A percentile compares a stretch with the other conserved stretches of the same genome.
These are phyloP conservation scores for Trichophaea hybrida DNA, from an alignment of 2,329 filamentous ascomycete species.

Conservation along the genomic window DNA sequence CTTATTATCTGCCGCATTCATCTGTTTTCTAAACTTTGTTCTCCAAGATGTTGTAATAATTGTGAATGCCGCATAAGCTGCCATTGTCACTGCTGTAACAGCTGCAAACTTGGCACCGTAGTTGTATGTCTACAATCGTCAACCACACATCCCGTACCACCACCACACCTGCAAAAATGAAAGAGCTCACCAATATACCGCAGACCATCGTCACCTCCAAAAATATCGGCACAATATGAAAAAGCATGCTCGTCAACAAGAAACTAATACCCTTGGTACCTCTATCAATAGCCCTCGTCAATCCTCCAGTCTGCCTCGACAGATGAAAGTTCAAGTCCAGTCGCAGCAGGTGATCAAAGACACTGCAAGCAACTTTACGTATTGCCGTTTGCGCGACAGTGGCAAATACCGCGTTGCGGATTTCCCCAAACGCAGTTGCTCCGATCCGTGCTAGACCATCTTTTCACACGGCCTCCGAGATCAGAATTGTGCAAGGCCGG, in stretches of 20 bases:
- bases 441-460: slow-evolving; percentile 78
- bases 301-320: slow-evolving; percentile 80
- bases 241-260: slow-evolving; percentile 92
- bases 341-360: slow-evolving; percentile 77
- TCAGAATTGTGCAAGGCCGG: background rate
- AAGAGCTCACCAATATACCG: slow-evolving; percentile 54
- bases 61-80: slow-evolving; percentile 88
- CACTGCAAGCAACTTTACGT: slow-evolving; percentile 73
- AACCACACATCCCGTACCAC: background rate
- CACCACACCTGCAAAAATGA: background rate
- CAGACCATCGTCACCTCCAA: slow-evolving; percentile 92
- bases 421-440: slow-evolving; percentile 77
- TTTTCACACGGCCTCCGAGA: slow-evolving; percentile 25
- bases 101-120: slow-evolving; percentile 85
- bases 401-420: slow-evolving; percentile 91
- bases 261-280: slow-evolving; percentile 99
- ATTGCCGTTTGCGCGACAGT: slow-evolving; percentile 96
- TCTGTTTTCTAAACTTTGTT: slow-evolving; percentile 87
- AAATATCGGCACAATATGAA: slow-evolving; percentile 86
- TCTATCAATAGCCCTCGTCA: slow-evolving; percentile 87
- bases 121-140: slow-evolving; percentile 55
- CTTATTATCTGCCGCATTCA: slow-evolving; percentile 90
- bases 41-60: slow-evolving; percentile 94
- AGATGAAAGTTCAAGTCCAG: slow-evolving; percentile 91
- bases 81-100: slow-evolving; percentile 82